Evolutionary conservation across 148 eudicot genomes (phyloP), one percentile per base, ranked within the genome.

Genomic region (Rhododendron ferrugineum): DNA sequence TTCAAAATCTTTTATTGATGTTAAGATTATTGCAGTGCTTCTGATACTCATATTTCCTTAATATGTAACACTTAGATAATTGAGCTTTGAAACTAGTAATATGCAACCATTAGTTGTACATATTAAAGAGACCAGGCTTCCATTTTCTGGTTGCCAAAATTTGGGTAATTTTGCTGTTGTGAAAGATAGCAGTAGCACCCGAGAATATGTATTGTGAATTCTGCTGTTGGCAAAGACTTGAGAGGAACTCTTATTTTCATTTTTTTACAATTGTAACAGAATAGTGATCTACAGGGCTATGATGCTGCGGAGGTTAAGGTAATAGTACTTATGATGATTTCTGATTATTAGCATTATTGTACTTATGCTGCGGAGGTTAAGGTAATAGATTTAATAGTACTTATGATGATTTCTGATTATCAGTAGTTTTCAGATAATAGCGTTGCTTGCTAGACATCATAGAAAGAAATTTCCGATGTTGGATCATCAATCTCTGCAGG

Each of bases 241-340:
- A 28, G 18, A 26, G 34, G 73, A 66, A 66, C 9, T 52, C 77
- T 87, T 85, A 66, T 82, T 78, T 44, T 85, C 28, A 34, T 47
- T 20, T 23, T 84, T 11, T 68, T 13, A 30, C 36, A 28, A 78
- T 37, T 64, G 75, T 83, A 62, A 73, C 92, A 94, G 98, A 89
- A 91, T 80, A 92, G 92, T 72, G 84, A 84, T 86, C 95, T 95
- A 82, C 93, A 86, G 85, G 96, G 93, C 74, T 93, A 90, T 86
- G 78, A 82, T 14, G 32, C 62, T 49, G 90, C 91, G 82, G 98
- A 93, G 94, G 86, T 90, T 85, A 85, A 90, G 94, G 98, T 93
- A 85, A 74, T 22, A 11, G 11, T 80, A 56, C 37, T 78, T 28
- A 10, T 36, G 9, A 56, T 18, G 58, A 42, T 23, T 73, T 0